Conservation (phyloP, 805 yeast species). For the Yarrowia keelungensis region DNA sequence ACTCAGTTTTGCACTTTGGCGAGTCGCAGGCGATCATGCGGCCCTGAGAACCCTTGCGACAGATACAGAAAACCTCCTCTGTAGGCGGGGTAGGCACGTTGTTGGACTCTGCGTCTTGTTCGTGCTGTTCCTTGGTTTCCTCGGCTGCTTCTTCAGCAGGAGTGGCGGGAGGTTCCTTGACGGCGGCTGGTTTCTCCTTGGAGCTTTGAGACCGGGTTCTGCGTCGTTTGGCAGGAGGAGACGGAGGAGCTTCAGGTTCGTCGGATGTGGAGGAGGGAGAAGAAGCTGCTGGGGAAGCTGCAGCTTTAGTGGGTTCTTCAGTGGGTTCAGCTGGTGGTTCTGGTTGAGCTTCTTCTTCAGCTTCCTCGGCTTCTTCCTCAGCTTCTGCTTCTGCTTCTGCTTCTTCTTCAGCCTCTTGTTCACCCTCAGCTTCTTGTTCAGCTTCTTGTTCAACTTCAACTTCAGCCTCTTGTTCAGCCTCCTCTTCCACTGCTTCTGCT, state of each 20-base stretch:
- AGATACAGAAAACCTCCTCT: constrained; percentile 54
- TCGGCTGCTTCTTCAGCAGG: neutral
- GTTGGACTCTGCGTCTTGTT: neutral
- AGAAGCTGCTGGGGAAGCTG: too few species aligned
- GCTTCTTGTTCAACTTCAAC: neutral
- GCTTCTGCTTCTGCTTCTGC: neutral
- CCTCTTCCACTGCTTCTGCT: neutral
- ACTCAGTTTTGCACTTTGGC: constrained; percentile 75
- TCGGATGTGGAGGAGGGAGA: too few species aligned
- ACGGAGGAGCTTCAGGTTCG: too few species aligned
- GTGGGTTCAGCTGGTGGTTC: neutral
- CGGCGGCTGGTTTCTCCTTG: neutral
- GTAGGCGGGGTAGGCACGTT: constrained; percentile 11
- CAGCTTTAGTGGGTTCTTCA: too few species aligned
- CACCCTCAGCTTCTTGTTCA: neutral
- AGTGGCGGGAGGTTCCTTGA: neutral
- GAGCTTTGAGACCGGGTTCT: constrained; percentile 11
- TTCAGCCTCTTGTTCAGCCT: neutral
- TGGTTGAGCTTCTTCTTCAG: too few species aligned
- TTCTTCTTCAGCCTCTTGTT: neutral
- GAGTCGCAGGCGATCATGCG: constrained; percentile 93
- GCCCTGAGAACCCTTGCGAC: constrained; percentile 62
- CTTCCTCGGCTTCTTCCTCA: too few species aligned
- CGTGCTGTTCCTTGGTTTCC: neutral
- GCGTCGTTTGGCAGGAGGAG: neutral